Base-by-base conservation (phyloP, 768 basidiomycete species). In the Baorangia bicolor region DNA sequence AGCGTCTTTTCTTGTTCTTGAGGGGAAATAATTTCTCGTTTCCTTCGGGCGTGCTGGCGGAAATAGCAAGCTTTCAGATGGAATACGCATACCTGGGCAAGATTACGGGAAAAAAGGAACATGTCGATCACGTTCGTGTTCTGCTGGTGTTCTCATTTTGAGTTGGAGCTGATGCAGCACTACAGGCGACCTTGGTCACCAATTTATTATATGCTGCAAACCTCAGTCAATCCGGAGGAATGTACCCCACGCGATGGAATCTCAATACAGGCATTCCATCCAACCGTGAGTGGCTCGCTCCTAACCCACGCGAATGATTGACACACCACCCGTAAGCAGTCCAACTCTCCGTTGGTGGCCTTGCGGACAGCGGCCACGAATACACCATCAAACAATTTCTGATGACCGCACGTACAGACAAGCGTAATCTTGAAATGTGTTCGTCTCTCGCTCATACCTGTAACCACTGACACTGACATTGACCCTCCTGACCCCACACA, bases 71-170 rank as follows among this genome's bases (percentile, higher is more conserved):
- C 42, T 76, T 86, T 51, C 91, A 94, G 65, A 68, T 95, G 49
- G 94, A 95, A 71, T 90, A 94, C 64, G 82, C 88, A 53, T 93
- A 94, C 62, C 79, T 95, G 5, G 88, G 88, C 4, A 86, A 90
- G 62, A 68, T 86, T 25, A 92, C 91, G 0, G 88, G 87, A 0
- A 86, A 88, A 61, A 78, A 80, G 51, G 78, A 80, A 40, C 84
- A 86, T 61, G 83, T 78, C 51, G 77, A 81, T 44, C 77, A 76
- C 45, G 87, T 85, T 56, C 3, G 81, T 72, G 14, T 25, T 51
- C n/a, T n/a, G 0, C 38, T 12, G 12, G 23, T 28, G 16, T 48
- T 23, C 14, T 12, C 4, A 4, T 46, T 21, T 16, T 1, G 14
- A 3, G 12, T 20, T 38, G n/a, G 23, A 25, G n/a, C 30, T 33